Percentiles rank a stretch among this genome's conserved stretches.
These are phyloP conservation scores for Coprinopsis cinerea DNA, from an alignment of 768 basidiomycete genomes.

Conservation along the genomic window DNA sequence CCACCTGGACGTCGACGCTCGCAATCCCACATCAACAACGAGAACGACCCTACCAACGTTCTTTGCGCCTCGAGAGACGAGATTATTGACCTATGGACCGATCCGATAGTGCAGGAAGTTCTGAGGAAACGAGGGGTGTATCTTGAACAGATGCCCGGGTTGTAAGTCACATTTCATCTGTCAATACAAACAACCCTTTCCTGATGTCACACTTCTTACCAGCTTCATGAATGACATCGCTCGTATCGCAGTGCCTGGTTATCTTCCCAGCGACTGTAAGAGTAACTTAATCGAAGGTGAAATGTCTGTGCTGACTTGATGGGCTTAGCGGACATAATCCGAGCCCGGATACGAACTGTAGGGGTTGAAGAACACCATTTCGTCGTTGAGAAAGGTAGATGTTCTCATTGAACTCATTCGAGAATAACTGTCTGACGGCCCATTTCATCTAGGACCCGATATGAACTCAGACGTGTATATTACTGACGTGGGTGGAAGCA, in stretches of 20 bases:
- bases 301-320: no score
- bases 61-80: conserved; percentile 52
- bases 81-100: conserved; percentile 58
- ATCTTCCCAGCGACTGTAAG: conserved; percentile 61
- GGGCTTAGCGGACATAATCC: conserved; percentile 64
- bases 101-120: conserved; percentile 45
- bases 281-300: neutral
- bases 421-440: neutral
- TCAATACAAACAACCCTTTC: neutral
- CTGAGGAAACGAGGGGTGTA: conserved; percentile 43
- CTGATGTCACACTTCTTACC: neutral
- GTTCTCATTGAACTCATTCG: neutral
- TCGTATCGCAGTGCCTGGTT: conserved; percentile 49
- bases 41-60: conserved; percentile 44
- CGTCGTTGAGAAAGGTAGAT: conserved; percentile 46
- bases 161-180: conserved; percentile 40
- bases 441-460: conserved; percentile 21
- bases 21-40: conserved; percentile 19
- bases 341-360: conserved; percentile 65
- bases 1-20: conserved; percentile 14
- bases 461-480: conserved; percentile 57
- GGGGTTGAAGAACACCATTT: conserved; percentile 73
- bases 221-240: conserved; percentile 70
- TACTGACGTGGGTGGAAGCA: conserved; percentile 64
- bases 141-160: conserved; percentile 61